These are phyloP conservation scores for Acorus calamus DNA, from an alignment of 106 monocot genomes.

Conservation along the genomic window DNA sequence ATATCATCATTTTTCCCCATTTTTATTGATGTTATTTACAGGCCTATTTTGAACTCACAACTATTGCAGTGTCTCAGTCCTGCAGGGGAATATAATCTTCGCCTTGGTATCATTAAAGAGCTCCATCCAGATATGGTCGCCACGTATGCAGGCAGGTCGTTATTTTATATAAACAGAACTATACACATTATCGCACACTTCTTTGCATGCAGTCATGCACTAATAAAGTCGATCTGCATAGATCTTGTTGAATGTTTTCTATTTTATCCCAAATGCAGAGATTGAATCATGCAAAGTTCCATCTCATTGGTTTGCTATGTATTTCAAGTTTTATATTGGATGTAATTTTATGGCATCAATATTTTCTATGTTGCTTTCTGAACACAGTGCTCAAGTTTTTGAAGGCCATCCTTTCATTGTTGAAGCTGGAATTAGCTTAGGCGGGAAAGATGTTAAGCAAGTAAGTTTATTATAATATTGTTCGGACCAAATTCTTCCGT, in stretches of 20 bases:
- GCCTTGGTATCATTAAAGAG: slow-evolving; percentile 95
- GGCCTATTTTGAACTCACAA: slow-evolving; percentile 1
- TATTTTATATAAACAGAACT: background rate
- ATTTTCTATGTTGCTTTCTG: slow-evolving; percentile 1
- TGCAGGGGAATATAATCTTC: slow-evolving; percentile 96
- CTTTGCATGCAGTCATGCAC: no score
- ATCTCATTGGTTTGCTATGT: background rate
- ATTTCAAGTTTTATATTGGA: background rate
- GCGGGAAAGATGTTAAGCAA: slow-evolving; percentile 97
- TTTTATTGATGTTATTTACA: background rate
- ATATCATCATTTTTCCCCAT: background rate
- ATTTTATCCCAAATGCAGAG: no score
- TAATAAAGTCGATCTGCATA: no score
- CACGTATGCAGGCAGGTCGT: slow-evolving; percentile 83
- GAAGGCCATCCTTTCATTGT: slow-evolving; percentile 99
- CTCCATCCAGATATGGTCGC: slow-evolving; percentile 98
- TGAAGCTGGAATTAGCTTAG: slow-evolving; percentile 97
- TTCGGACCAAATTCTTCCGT: background rate
- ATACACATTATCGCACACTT: no score
- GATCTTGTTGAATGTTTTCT: no score
- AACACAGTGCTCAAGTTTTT: slow-evolving; percentile 77
- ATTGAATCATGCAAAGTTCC: no score
- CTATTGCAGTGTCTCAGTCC: slow-evolving; percentile 85
- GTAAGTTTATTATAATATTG: slow-evolving; percentile 22
- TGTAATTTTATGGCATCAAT: background rate